phyloP scores from a whole-genome alignment of 2,329 filamentous ascomycete genomes.

The Ceratocystis cacaofunesta region DNA sequence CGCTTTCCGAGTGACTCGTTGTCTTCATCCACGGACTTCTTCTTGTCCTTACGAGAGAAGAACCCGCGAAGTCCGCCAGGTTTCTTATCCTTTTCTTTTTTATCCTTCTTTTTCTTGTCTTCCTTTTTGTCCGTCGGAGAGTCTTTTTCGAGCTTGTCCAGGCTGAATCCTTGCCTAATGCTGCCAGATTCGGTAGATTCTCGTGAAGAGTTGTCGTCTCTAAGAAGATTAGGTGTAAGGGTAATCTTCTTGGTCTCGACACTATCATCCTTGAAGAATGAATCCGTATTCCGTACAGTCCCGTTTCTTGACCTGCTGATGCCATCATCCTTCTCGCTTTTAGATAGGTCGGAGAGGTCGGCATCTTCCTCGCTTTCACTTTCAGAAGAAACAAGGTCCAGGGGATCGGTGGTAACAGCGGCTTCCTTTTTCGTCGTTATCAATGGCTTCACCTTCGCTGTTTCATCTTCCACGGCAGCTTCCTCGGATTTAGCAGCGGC shows the following conservation, averaged over 20 bases:
- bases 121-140: slow-evolving; percentile 50
- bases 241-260: slow-evolving; percentile 96
- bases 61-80: slow-evolving; percentile 42
- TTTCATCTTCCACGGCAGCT: slow-evolving; percentile 32
- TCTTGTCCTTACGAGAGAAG: slow-evolving; percentile 49
- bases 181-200: slow-evolving; percentile 38
- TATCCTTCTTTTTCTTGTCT: slow-evolving; percentile 59
- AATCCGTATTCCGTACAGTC: slow-evolving; percentile 80
- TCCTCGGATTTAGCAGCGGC: slow-evolving; percentile 6
- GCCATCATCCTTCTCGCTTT: slow-evolving; percentile 25
- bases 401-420: background rate
- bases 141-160: slow-evolving; percentile 51
- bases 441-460: slow-evolving; percentile 41
- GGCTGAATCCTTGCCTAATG: slow-evolving; percentile 45
- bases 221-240: slow-evolving; percentile 77
- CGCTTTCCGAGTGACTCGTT: slow-evolving; percentile 36
- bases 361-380: slow-evolving; percentile 7
- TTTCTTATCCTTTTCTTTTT: slow-evolving; percentile 56
- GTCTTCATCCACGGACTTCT: slow-evolving; percentile 40
- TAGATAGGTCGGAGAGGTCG: background rate
- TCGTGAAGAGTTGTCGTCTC: slow-evolving; percentile 55
- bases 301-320: slow-evolving; percentile 62
- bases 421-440: slow-evolving; percentile 27
- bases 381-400: background rate
- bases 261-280: slow-evolving; percentile 92